Evolutionary conservation across 306 rosid genomes (phyloP).

Genomic region (Ceratonia siliqua): DNA sequence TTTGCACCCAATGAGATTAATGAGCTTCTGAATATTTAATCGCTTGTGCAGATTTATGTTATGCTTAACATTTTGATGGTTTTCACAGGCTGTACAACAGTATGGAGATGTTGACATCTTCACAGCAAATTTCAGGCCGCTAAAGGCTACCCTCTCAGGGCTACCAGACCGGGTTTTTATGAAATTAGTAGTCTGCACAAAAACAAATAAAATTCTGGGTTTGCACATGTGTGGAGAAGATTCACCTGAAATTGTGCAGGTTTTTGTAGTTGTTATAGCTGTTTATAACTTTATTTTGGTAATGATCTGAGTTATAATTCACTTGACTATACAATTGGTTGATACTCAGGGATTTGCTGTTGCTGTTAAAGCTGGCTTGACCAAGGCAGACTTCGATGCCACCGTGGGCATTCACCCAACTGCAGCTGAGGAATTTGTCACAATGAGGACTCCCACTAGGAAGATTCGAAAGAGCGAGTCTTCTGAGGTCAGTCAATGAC

Average conservation of each 20-base stretch:
- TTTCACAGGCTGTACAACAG: conserved; percentile 72
- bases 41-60: conserved; percentile 14
- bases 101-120: conserved; percentile 82
- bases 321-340: conserved; percentile 23
- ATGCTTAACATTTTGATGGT: conserved; percentile 23
- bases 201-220: conserved; percentile 77
- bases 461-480: conserved; percentile 57
- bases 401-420: conserved; percentile 96
- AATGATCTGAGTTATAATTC: conserved; percentile 29
- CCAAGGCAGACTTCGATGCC: conserved; percentile 86
- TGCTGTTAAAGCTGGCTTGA: conserved; percentile 92
- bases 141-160: conserved; percentile 95
- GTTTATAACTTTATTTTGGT: conserved; percentile 3
- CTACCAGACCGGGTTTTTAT: conserved; percentile 85
- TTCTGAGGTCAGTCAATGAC: conserved; percentile 59
- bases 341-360: conserved; percentile 87
- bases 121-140: conserved; percentile 85
- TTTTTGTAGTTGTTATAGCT: conserved; percentile 37
- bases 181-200: conserved; percentile 84
- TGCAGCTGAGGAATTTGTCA: conserved; percentile 92
- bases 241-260: conserved; percentile 93
- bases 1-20: conserved; percentile 26
- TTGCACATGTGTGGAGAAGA: conserved; percentile 96
- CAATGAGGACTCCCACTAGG: conserved; percentile 88
- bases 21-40: conserved; percentile 23